Base-by-base conservation (phyloP, 2,329 filamentous ascomycete species). In the Aspergillus aculeatus region DNA sequence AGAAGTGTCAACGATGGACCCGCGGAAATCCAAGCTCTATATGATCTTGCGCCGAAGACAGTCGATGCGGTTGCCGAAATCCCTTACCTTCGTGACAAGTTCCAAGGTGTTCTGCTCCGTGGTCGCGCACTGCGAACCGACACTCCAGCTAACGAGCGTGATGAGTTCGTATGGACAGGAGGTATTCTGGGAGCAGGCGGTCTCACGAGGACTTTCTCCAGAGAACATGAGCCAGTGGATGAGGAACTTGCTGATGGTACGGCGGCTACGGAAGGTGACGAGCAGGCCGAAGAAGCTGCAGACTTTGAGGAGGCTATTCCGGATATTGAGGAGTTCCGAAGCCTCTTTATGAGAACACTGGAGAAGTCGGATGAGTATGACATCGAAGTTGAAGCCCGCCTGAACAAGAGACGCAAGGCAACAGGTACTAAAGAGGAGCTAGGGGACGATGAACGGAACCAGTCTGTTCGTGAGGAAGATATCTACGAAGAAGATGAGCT, bases 21-120 rank as follows among this genome's bases (percentile, higher is more conserved):
- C 5, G 52, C 61, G 14, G 68, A 75, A 57, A 59, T 77, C 48
- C 58, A 66, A 21, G 47, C 59, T 50, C 62, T 79, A 21, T 64
- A 71, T 50, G 47, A 63, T 5, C 62, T 58, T 11, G 77, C 78
- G 5, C 75, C 76, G 5, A 63, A 67, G 38, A 80, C 78, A 1
- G 66, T 78, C 26, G 65, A 69, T 12, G 72, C 70, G 5, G 64
- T 80, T 47, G 71, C 70, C 12, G 61, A 67, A 19, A 75, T 80
- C 67, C 78, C 77, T 19, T 72, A 73, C 56, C 58, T 75, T 31
- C 73, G 70, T 31, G 78, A 80, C 14, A 77, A 73, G 52, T 70
- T 75, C 54, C 77, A 80, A 62, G 75, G 71, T 24, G 64, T 74
- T 31, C 65, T 80, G n/a, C 70, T 80, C 47, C 75, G 77, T 11